A percentile compares a stretch with the other conserved stretches of the same genome.
phyloP scores from a whole-genome alignment of 306 rosid genomes.

The Trichosanthes cucumerina region DNA sequence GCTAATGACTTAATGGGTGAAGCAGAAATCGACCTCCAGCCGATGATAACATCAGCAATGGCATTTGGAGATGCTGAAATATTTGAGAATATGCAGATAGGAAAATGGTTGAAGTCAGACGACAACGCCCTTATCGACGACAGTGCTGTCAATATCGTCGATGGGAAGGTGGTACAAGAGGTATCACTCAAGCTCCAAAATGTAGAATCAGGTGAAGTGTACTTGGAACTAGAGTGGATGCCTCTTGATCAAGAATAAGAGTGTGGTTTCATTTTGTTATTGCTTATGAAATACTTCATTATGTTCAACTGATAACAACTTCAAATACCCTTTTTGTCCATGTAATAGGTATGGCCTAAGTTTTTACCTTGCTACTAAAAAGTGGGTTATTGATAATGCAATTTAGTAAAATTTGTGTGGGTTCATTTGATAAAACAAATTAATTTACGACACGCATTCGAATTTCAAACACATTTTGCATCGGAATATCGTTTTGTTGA shows the following conservation, averaged over 20 bases:
- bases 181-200: conserved; percentile 75
- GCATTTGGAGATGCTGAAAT: conserved; percentile 89
- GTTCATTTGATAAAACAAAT: neutral
- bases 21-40: conserved; percentile 86
- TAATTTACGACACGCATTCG: neutral
- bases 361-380: neutral
- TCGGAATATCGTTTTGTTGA: neutral
- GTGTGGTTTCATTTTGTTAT: neutral
- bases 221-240: conserved; percentile 82
- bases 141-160: conserved; percentile 58
- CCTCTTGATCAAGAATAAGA: conserved; percentile 49
- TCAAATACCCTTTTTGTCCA: neutral
- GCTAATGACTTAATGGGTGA: conserved; percentile 96
- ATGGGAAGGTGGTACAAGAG: conserved; percentile 65
- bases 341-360: neutral
- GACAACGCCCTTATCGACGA: conserved; percentile 77
- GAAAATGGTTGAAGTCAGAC: conserved; percentile 86
- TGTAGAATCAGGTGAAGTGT: conserved; percentile 76
- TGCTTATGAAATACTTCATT: neutral
- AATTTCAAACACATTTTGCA: neutral
- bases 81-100: conserved; percentile 88
- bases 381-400: neutral
- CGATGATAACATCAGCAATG: conserved; percentile 83
- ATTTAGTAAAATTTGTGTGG: neutral
- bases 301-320: neutral